Conservation (phyloP, 305 asterid genomes). For the Rubia occidens region DNA sequence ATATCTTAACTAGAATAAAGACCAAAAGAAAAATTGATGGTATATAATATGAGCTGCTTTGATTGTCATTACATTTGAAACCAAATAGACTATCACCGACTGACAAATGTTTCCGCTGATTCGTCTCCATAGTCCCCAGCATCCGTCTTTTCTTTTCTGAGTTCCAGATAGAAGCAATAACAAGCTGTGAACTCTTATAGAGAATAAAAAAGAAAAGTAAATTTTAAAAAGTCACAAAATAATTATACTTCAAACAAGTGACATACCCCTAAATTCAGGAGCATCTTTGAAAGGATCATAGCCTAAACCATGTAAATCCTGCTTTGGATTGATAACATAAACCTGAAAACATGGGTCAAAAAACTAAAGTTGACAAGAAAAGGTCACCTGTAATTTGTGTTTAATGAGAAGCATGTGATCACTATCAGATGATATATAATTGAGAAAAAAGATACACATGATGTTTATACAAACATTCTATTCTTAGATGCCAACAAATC, state of each 20-base stretch:
- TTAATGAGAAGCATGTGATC: neutral
- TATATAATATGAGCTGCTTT: constrained; percentile 7
- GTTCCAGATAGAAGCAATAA: constrained; percentile 14
- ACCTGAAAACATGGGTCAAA: constrained; percentile 36
- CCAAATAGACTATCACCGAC: constrained; percentile 46
- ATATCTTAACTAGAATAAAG: constrained; percentile 10
- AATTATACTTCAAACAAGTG: constrained; percentile 17
- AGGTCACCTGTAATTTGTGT: neutral
- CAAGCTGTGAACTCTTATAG: constrained; percentile 5
- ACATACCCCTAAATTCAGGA: constrained; percentile 92
- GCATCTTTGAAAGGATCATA: constrained; percentile 94
- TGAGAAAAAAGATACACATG: neutral
- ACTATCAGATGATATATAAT: neutral
- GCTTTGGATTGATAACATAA: constrained; percentile 72
- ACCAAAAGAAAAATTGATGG: constrained; percentile 3
- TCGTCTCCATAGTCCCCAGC: constrained; percentile 42
- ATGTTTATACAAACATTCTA: neutral
- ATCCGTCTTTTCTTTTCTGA: constrained; percentile 69
- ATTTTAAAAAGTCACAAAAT: constrained; percentile 8
- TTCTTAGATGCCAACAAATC: neutral
- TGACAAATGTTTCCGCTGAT: constrained; percentile 38
- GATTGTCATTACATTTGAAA: constrained; percentile 28
- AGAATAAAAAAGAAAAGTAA: constrained; percentile 5
- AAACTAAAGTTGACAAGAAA: constrained; percentile 1
- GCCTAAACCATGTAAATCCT: constrained; percentile 79